These are phyloP conservation scores for Alternaria sp. DNA, from an alignment of 2,329 filamentous ascomycete species.

Conservation along the genomic window DNA sequence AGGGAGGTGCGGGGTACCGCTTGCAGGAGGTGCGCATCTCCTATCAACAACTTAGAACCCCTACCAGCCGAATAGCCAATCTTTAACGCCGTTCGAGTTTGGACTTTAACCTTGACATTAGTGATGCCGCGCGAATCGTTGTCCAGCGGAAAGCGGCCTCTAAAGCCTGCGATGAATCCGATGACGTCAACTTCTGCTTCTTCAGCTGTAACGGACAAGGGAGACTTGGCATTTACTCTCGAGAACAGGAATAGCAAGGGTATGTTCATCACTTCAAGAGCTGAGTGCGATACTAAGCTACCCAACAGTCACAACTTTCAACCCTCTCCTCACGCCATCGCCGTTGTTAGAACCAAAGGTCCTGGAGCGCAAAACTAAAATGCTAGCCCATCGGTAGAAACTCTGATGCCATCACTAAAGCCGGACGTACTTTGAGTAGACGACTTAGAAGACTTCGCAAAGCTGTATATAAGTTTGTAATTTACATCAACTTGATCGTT, in stretches of 20 bases:
- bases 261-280: background rate
- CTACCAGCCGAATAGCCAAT: background rate
- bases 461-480: background rate
- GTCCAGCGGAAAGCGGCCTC: slow-evolving; percentile 9
- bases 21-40: slow-evolving; percentile 6
- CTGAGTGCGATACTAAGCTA: background rate
- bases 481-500: background rate
- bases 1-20: slow-evolving; percentile 12
- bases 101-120: background rate
- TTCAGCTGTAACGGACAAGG: background rate
- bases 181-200: slow-evolving; percentile 21
- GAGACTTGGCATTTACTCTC: slow-evolving; percentile 16
- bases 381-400: background rate
- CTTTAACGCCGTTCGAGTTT: background rate
- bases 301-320: slow-evolving; percentile 19
- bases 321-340: slow-evolving; percentile 30
- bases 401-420: background rate
- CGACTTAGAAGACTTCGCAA: background rate
- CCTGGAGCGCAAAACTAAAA: slow-evolving; percentile 21
- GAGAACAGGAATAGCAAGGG: slow-evolving; percentile 16
- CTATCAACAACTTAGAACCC: background rate
- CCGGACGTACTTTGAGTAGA: background rate
- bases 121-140: background rate
- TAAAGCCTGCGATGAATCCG: slow-evolving; percentile 10
- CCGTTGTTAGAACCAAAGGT: slow-evolving; percentile 27